phyloP scores from a whole-genome alignment of 495 filamentous ascomycete species.

The Elasticomyces elasticus region DNA sequence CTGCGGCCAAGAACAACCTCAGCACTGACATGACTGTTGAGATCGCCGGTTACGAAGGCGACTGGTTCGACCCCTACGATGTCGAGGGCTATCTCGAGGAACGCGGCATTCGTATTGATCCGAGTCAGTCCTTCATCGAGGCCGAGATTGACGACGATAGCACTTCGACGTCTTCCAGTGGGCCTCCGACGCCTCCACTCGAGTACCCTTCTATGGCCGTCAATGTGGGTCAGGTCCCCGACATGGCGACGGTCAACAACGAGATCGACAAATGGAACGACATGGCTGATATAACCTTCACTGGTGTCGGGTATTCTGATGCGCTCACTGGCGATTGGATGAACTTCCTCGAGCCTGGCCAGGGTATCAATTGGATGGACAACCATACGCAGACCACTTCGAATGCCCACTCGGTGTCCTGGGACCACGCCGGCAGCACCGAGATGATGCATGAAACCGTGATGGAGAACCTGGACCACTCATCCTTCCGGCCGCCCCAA shows the following conservation, averaged over 20 bases:
- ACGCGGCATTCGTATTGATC: slow-evolving; percentile 47
- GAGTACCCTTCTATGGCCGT: neutral
- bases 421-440: neutral
- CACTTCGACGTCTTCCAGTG: neutral
- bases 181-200: slow-evolving; percentile 3
- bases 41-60: slow-evolving; percentile 41
- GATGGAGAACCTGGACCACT: neutral
- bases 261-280: neutral
- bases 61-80: slow-evolving; percentile 65
- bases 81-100: slow-evolving; percentile 58
- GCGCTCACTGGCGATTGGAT: slow-evolving; percentile 12
- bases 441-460: slow-evolving; percentile 3
- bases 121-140: slow-evolving; percentile 42
- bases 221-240: neutral
- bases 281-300: neutral
- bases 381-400: neutral
- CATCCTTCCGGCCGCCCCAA: neutral
- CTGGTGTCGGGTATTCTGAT: slow-evolving; percentile 7
- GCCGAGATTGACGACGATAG: slow-evolving; percentile 32
- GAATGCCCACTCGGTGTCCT: neutral
- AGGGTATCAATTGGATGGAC: neutral
- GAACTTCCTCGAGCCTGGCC: slow-evolving; percentile 12
- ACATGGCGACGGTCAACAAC: neutral
- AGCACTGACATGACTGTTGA: slow-evolving; percentile 20
- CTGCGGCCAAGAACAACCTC: slow-evolving; percentile 4